phyloP scores from a whole-genome alignment of 257 asterid genomes.

The Scutellaria minor region DNA sequence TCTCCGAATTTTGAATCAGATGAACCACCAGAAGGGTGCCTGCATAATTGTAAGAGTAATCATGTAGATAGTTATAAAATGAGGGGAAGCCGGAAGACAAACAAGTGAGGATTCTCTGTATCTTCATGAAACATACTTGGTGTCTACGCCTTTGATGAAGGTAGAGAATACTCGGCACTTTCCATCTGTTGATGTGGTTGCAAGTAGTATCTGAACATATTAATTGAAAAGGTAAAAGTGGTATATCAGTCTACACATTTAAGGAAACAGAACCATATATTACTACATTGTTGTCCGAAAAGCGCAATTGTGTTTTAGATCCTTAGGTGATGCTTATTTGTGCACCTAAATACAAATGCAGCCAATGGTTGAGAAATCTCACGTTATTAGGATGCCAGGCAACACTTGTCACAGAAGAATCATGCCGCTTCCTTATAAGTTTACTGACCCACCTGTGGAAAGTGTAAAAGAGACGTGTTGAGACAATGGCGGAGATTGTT shows the following conservation, averaged over 20 bases:
- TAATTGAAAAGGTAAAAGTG: conserved; percentile 6
- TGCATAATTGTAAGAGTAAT: conserved; percentile 47
- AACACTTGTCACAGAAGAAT: conserved; percentile 94
- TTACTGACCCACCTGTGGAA: conserved; percentile 98
- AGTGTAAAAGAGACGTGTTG: conserved; percentile 28
- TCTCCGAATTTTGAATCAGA: conserved; percentile 91
- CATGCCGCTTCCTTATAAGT: conserved; percentile 93
- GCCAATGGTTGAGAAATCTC: conserved; percentile 41
- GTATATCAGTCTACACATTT: neutral
- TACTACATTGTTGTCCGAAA: neutral
- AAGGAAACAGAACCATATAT: conserved; percentile 20
- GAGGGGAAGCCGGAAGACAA: conserved; percentile 30
- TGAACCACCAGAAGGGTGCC: conserved; percentile 63
- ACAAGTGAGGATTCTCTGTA: conserved; percentile 18
- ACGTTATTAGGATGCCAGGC: conserved; percentile 99
- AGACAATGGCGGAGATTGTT: conserved; percentile 7
- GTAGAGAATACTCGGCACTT: conserved; percentile 96
- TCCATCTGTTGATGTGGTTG: conserved; percentile 98
- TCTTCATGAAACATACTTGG: conserved; percentile 60
- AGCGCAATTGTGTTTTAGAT: conserved; percentile 22
- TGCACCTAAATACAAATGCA: conserved; percentile 26
- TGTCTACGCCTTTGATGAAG: conserved; percentile 95
- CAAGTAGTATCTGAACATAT: conserved; percentile 71
- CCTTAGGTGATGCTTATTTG: conserved; percentile 15
- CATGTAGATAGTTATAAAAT: conserved; percentile 20